A percentile compares a stretch with the other conserved stretches of the same genome.
Evolutionary conservation across 345 rosid species (phyloP).

Genomic region (Angophora floribunda): DNA sequence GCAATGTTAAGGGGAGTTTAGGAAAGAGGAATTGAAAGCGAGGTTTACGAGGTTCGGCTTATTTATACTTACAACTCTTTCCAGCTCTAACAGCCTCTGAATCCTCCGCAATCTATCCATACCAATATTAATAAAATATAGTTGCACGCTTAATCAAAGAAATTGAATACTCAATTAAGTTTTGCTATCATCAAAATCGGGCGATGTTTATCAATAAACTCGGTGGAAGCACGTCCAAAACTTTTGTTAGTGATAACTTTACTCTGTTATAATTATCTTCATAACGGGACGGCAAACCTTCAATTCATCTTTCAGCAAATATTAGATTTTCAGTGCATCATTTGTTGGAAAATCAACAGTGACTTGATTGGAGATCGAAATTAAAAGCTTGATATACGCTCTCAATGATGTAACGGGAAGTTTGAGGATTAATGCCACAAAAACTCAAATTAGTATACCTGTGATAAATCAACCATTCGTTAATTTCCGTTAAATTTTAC

Average conservation of each 20-base stretch:
- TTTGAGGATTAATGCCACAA: not conserved
- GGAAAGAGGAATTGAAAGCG: not conserved
- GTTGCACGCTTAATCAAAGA: not conserved
- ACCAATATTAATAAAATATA: too few species aligned
- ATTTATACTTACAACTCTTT: not conserved
- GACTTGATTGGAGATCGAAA: not conserved
- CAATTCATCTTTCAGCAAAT: not conserved
- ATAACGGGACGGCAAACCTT: not conserved
- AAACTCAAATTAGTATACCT: too few species aligned
- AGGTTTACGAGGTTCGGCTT: not conserved
- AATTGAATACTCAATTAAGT: not conserved
- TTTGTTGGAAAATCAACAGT: not conserved
- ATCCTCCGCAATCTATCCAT: not conserved
- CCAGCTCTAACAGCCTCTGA: not conserved
- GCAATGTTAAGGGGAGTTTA: too few species aligned
- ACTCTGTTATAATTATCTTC: too few species aligned
- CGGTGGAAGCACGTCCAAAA: not conserved
- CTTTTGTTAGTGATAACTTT: too few species aligned
- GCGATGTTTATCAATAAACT: not conserved
- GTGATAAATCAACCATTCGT: too few species aligned
- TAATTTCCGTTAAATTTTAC: too few species aligned
- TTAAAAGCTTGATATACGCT: not conserved
- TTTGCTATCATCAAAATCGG: too few species aligned
- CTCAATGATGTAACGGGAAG: not conserved
- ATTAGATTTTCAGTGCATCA: not conserved